phyloP scores from a whole-genome alignment of 129 eudicot species.

The Apium graveolens region DNA sequence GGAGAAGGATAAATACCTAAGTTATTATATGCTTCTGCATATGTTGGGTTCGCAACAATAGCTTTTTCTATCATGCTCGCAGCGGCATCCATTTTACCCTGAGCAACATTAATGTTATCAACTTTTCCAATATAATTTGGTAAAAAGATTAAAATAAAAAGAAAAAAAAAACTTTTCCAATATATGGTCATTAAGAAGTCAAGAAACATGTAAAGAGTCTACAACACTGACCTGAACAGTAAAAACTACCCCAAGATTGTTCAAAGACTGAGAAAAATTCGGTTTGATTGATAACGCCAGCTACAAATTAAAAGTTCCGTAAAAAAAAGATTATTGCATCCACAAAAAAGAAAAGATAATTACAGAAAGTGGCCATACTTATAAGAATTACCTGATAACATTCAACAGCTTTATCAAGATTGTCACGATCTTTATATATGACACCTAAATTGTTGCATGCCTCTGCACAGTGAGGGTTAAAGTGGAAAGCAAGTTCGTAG shows the following conservation, averaged over 20 bases:
- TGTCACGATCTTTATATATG: slow-evolving; percentile 91
- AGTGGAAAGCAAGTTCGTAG: slow-evolving; percentile 99
- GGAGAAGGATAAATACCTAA: slow-evolving; percentile 40
- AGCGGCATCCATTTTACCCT: slow-evolving; percentile 99
- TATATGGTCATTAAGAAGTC: background rate
- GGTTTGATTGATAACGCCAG: slow-evolving; percentile 93
- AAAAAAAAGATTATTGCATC: background rate
- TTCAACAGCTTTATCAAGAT: slow-evolving; percentile 97
- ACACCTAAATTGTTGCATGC: slow-evolving; percentile 99
- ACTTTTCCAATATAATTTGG: background rate
- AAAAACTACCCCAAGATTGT: slow-evolving; percentile 97
- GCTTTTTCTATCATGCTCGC: slow-evolving; percentile 98
- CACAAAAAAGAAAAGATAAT: background rate
- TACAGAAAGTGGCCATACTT: background rate
- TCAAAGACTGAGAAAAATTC: slow-evolving; percentile 92
- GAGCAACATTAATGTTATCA: slow-evolving; percentile 13
- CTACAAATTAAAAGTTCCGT: slow-evolving; percentile 28
- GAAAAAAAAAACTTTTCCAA: too few species aligned
- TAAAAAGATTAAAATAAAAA: too few species aligned
- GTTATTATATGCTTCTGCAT: slow-evolving; percentile 97
- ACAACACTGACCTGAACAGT: slow-evolving; percentile 75
- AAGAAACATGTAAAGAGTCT: slow-evolving; percentile 7
- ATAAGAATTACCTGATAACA: slow-evolving; percentile 68
- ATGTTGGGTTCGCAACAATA: slow-evolving; percentile 87
- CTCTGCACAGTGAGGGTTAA: slow-evolving; percentile 98